Conservation (phyloP, 2,329 filamentous ascomycete genomes). For the Botrytis tulipae region DNA sequence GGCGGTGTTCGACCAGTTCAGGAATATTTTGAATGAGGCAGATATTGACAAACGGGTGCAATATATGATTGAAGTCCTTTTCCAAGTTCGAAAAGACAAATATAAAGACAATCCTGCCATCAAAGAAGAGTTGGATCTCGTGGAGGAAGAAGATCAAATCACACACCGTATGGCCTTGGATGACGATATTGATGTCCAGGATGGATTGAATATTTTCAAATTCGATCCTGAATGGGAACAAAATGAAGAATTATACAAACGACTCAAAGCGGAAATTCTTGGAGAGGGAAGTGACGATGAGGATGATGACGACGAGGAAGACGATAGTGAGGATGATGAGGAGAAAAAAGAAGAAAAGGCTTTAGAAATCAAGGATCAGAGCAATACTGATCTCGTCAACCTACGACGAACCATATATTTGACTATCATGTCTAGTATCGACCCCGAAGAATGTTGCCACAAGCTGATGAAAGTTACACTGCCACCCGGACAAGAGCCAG, state of each 20-base stretch:
- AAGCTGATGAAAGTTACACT: conserved; percentile 94
- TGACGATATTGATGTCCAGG: conserved; percentile 80
- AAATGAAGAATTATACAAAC: conserved; percentile 86
- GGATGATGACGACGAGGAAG: conserved; percentile 60
- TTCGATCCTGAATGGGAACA: conserved; percentile 86
- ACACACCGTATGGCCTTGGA: conserved; percentile 83
- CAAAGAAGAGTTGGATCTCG: conserved; percentile 88
- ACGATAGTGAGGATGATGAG: conserved; percentile 68
- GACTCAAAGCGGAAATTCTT: conserved; percentile 87
- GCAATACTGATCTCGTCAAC: conserved; percentile 92
- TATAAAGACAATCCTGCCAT: conserved; percentile 94
- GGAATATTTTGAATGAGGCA: conserved; percentile 91
- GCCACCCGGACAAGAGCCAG: conserved; percentile 80
- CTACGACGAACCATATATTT: conserved; percentile 92
- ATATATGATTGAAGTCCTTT: conserved; percentile 98
- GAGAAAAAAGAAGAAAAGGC: conserved; percentile 77
- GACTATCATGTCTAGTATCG: conserved; percentile 94
- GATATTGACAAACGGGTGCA: conserved; percentile 98
- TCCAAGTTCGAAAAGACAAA: conserved; percentile 92
- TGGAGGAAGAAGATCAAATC: conserved; percentile 97
- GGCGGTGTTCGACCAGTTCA: conserved; percentile 92
- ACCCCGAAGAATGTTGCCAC: conserved; percentile 95
- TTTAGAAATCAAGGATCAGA: conserved; percentile 96
- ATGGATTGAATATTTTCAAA: conserved; percentile 93
- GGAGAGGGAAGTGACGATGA: conserved; percentile 89